Evolutionary conservation across 768 basidiomycete species (phyloP), one percentile per base, ranked within the genome.

Genomic region (Mycena galopus): DNA sequence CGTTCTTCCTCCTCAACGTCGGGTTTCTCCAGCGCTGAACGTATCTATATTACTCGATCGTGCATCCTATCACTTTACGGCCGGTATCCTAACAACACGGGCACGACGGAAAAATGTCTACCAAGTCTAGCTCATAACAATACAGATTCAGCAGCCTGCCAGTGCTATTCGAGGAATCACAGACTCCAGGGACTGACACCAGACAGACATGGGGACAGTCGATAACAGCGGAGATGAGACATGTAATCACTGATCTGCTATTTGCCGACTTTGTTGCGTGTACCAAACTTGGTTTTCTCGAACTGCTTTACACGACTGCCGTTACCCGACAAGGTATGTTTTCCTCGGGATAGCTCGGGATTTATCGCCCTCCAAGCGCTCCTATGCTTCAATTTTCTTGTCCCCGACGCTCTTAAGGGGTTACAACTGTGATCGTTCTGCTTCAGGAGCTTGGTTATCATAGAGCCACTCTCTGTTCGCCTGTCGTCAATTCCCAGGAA

Each of bases 401-500:
- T 32, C 25, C 8, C 9, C 32, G 30, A 33, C n/a, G 16, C 33
- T 25, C 25, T 50, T 56, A 25, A 51, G 50, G 50, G 50, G 50
- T 51, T 51, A 23, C 12, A 23, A 58, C 21, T n/a, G n/a, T n/a
- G 57, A 58, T 58, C 57, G 33, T n/a, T 35, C 33, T 21, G 44
- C 44, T 11, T 47, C n/a, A 23, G 44, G 44, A 47, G n/a, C 5
- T 8, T 11, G 21, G 16, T 19, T 47, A 19, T 19, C 16, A 19
- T 71, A 71, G 29, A 63, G 71, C 66, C 71, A 69, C 71, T 69
- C 59, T 72, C 59, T 32, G 59, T 72, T 72, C 74, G 53, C 66
- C 67, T 74, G 73, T 72, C 61, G 69, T 65, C 42, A 71, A 33
- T 74, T 42, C 25, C 63, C 74, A 75, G 74, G 74, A 72, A 75